phyloP scores from a whole-genome alignment of 306 rosid species.

The Gastrolobium bilobum region DNA sequence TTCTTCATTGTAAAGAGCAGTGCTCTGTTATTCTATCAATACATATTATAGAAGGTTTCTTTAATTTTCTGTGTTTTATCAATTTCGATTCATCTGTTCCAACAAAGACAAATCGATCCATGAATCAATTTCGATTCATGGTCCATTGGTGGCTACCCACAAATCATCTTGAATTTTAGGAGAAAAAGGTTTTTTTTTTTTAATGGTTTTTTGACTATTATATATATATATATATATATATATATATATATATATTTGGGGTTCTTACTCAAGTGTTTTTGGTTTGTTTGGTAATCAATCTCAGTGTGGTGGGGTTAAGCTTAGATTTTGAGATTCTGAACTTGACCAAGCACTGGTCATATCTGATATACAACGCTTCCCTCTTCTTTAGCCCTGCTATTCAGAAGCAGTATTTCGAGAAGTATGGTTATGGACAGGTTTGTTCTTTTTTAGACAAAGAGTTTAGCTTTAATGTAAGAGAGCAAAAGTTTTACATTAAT shows the following conservation, averaged over 20 bases:
- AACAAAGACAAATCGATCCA: too few relatives aligned
- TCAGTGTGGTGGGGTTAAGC: slow-evolving; percentile 88
- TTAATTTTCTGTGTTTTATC: too few relatives aligned
- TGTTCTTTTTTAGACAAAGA: too few relatives aligned
- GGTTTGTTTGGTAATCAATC: background rate
- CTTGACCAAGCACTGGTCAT: slow-evolving; percentile 73
- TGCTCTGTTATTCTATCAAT: too few relatives aligned
- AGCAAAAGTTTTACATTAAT: too few relatives aligned
- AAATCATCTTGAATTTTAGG: slow-evolving; percentile 76
- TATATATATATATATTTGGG: too few relatives aligned
- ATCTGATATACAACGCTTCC: slow-evolving; percentile 82
- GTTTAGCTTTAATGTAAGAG: too few relatives aligned
- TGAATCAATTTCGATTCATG: too few relatives aligned
- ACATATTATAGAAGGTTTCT: too few relatives aligned
- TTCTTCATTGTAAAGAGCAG: too few relatives aligned
- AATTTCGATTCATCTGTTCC: too few relatives aligned
- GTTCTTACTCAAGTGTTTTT: background rate
- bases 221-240: too few relatives aligned
- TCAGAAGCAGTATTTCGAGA: slow-evolving; percentile 74
- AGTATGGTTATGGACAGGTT: slow-evolving; percentile 80
- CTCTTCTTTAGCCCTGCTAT: slow-evolving; percentile 80
- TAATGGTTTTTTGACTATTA: background rate
- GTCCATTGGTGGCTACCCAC: slow-evolving; percentile 74
- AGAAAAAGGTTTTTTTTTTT: slow-evolving; percentile 74
- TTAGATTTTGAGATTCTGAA: slow-evolving; percentile 78